Base-by-base conservation (phyloP, 495 filamentous ascomycete genomes). In the Xylaria telfairii region DNA sequence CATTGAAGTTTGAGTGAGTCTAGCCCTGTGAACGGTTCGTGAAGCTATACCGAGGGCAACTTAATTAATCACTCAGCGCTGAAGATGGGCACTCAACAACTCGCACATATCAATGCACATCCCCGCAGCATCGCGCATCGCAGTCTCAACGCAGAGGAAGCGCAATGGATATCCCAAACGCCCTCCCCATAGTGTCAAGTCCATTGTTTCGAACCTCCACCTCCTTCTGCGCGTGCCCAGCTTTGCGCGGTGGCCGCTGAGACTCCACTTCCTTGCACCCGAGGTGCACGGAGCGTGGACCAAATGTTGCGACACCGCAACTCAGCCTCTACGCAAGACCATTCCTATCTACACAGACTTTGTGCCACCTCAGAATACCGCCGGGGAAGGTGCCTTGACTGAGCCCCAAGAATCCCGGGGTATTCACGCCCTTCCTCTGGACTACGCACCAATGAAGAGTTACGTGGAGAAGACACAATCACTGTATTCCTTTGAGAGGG, bases 21-120 rank as follows among this genome's bases (percentile, higher is more conserved):
- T 46, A 2, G 3, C 26, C 9, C 0, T 10, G 1, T 10, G 32
- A 39, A n/a, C 61, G n/a, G n/a, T 17, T 49, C 15, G 56, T 34
- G 32, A 12, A 37, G 17, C 28, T 3, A 12, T 30, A 4, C 15
- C 21, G 10, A 28, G 39, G 32, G 57, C 53, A 19, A 26, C 63
- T 76, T 56, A 21, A 32, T 61, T 76, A 64, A 69, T 44, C n/a
- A 51, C 66, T 28, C 46, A 65, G 19, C 66, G 17, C 24, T 12
- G 1, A 54, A 96, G 93, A 87, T 98, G 95, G 95, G 95, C 95
- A 42, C 93, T 95, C 87, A 93, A 92, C 72, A 92, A 98, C 76
- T 86, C 93, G 0, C 90, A 94, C 73, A 75, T 88, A 30, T 92
- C 95, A 6, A 82, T 89, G 26, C 93, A 95, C 76, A 91, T 97